Percentiles rank a stretch among this genome's conserved stretches.
Evolutionary conservation across 2,329 filamentous ascomycete genomes (phyloP).

Genomic region (Cladosporium colombiae): DNA sequence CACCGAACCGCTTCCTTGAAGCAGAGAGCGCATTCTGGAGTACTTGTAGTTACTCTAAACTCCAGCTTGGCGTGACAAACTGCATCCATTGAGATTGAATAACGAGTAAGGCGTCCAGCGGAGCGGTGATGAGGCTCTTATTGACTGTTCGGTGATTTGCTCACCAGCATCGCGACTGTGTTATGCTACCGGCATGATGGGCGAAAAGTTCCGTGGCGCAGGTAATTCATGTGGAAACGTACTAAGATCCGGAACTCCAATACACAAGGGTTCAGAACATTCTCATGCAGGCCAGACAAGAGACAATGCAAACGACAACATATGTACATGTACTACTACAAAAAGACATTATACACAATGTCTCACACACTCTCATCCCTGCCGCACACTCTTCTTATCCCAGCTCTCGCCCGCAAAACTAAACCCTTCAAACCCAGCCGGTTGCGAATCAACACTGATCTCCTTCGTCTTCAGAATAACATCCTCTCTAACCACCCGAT

Average conservation of each 20-base stretch:
- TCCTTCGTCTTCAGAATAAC: conserved; percentile 8
- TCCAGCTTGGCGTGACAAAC: not conserved
- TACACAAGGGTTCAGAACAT: not conserved
- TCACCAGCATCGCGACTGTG: not conserved
- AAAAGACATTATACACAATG: not conserved
- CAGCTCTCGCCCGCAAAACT: not conserved
- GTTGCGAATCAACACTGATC: conserved; percentile 1
- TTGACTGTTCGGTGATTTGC: not conserved
- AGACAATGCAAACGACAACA: not conserved
- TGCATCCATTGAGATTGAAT: not conserved
- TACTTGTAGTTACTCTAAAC: not conserved
- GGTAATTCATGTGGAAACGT: not conserved
- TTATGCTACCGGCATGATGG: not conserved
- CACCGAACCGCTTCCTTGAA: not conserved
- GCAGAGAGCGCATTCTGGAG: not conserved
- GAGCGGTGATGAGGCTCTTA: not conserved
- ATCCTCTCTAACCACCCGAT: not conserved
- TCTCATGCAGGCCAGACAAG: not conserved
- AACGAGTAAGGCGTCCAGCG: not conserved
- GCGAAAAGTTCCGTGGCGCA: not conserved
- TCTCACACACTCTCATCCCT: not conserved
- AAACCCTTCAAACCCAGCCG: not conserved
- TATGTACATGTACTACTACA: not conserved
- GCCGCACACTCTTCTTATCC: conserved; percentile 1
- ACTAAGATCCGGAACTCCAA: not conserved